Evolutionary conservation across 2,329 filamentous ascomycete genomes (phyloP).

Genomic region (Phaeosphaeriaceae sp.): DNA sequence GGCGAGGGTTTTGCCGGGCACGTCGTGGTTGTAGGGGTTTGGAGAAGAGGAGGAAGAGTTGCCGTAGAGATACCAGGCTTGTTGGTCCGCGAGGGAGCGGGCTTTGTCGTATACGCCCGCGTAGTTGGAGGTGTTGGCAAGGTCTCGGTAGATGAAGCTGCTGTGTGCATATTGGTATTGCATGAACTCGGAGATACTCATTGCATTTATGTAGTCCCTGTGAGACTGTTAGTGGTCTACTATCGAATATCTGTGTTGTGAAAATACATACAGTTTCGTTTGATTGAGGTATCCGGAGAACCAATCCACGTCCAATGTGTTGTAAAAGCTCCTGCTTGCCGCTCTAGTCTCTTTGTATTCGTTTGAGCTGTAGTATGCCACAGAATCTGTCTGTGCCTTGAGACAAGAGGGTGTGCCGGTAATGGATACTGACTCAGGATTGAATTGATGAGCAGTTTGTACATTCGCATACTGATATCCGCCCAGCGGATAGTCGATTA

Average conservation of each 20-base stretch:
- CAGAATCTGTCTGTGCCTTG: constrained; percentile 44
- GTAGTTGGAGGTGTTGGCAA: constrained; percentile 40
- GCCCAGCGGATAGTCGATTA: constrained; percentile 57
- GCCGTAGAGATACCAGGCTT: constrained; percentile 53
- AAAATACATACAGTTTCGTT: constrained; percentile 32
- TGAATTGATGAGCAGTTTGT: constrained; percentile 51
- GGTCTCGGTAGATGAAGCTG: constrained; percentile 43
- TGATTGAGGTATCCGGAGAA: constrained; percentile 52
- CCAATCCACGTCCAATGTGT: constrained; percentile 52
- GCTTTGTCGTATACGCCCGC: constrained; percentile 31
- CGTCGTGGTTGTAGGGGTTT: constrained; percentile 32
- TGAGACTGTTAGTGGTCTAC: constrained; percentile 2
- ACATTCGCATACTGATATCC: constrained; percentile 68
- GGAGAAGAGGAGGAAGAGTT: constrained; percentile 48
- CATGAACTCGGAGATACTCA: constrained; percentile 64
- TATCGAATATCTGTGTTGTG: background rate
- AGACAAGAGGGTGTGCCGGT: constrained; percentile 58
- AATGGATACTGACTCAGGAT: constrained; percentile 61
- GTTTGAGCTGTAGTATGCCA: constrained; percentile 52
- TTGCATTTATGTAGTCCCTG: constrained; percentile 62
- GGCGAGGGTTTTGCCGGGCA: constrained; percentile 41
- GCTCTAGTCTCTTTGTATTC: constrained; percentile 52
- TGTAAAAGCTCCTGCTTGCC: constrained; percentile 55
- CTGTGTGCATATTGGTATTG: constrained; percentile 64
- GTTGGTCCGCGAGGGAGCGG: constrained; percentile 58